Conservation (phyloP, 2,329 filamentous ascomycete species). For the Monilinia polystroma region DNA sequence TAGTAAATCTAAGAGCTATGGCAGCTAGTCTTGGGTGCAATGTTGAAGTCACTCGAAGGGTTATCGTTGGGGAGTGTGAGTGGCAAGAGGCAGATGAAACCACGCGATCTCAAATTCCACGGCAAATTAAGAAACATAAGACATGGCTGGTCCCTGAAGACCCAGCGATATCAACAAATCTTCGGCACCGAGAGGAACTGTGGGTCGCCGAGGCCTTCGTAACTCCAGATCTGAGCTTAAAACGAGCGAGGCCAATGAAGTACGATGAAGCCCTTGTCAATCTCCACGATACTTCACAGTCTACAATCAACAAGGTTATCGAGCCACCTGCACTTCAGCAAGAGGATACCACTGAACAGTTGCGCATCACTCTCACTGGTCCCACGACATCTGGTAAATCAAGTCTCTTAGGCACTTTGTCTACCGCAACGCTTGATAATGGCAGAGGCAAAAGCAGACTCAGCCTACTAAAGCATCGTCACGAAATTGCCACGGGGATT, state of each 20-base stretch:
- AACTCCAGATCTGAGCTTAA: conserved; percentile 63
- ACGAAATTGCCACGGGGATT: conserved; percentile 87
- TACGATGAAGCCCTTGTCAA: not conserved
- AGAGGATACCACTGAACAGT: conserved; percentile 55
- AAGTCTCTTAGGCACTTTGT: conserved; percentile 81
- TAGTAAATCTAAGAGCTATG: conserved; percentile 84
- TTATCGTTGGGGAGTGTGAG: conserved; percentile 83
- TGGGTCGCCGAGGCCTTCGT: conserved; percentile 90
- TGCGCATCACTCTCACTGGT: conserved; percentile 83
- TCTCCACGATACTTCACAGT: conserved; percentile 20
- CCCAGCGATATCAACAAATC: conserved; percentile 14
- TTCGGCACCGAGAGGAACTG: conserved; percentile 55
- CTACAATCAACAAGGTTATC: not conserved
- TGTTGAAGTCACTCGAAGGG: conserved; percentile 76
- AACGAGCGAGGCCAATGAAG: conserved; percentile 19
- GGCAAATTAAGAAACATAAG: conserved; percentile 29
- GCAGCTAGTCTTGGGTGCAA: conserved; percentile 86
- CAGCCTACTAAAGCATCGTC: conserved; percentile 85
- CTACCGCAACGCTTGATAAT: conserved; percentile 86
- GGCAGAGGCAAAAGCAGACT: conserved; percentile 86
- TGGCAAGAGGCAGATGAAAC: conserved; percentile 47
- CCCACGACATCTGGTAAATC: conserved; percentile 92
- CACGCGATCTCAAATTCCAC: conserved; percentile 24
- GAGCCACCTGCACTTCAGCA: not conserved
- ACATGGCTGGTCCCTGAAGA: conserved; percentile 8